These are phyloP conservation scores for Starmerella gropengiesseri DNA, from an alignment of 805 yeast species.

Conservation along the genomic window DNA sequence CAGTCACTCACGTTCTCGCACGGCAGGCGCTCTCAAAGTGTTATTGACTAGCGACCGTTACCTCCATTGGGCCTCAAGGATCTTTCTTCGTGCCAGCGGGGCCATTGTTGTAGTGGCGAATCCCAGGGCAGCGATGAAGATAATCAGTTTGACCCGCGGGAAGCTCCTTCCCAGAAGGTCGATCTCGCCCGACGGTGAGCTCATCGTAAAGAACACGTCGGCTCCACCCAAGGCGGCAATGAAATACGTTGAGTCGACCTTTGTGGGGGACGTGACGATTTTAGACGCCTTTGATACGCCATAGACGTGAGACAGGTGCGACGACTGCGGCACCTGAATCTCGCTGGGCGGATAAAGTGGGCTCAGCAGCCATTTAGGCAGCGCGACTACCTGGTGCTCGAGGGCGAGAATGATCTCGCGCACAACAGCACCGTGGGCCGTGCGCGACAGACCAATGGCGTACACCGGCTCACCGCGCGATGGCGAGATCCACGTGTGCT, in stretches of 20 bases:
- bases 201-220: slow-evolving; percentile 68
- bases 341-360: slow-evolving; percentile 57
- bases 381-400: slow-evolving; percentile 45
- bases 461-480: slow-evolving; percentile 35
- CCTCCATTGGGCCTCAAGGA: slow-evolving; percentile 15
- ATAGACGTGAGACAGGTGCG: slow-evolving; percentile 45
- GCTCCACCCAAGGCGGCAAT: slow-evolving; percentile 53
- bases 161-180: slow-evolving; percentile 62
- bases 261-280: slow-evolving; percentile 45
- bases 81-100: slow-evolving; percentile 16
- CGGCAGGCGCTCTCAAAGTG: background rate
- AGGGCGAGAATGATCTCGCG: slow-evolving; percentile 54
- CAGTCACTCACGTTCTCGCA: too few relatives aligned
- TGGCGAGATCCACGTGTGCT: slow-evolving; percentile 54
- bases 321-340: slow-evolving; percentile 45
- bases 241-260: slow-evolving; percentile 65
- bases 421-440: slow-evolving; percentile 56
- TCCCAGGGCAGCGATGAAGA: slow-evolving; percentile 45
- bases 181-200: slow-evolving; percentile 74
- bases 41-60: background rate
- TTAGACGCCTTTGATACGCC: slow-evolving; percentile 30
- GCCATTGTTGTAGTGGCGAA: slow-evolving; percentile 12
- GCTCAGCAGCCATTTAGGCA: slow-evolving; percentile 62
- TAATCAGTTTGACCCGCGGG: slow-evolving; percentile 50
- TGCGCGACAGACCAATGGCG: slow-evolving; percentile 42